phyloP scores from a whole-genome alignment of 768 basidiomycete genomes.

The Pisolithus tinctorius region DNA sequence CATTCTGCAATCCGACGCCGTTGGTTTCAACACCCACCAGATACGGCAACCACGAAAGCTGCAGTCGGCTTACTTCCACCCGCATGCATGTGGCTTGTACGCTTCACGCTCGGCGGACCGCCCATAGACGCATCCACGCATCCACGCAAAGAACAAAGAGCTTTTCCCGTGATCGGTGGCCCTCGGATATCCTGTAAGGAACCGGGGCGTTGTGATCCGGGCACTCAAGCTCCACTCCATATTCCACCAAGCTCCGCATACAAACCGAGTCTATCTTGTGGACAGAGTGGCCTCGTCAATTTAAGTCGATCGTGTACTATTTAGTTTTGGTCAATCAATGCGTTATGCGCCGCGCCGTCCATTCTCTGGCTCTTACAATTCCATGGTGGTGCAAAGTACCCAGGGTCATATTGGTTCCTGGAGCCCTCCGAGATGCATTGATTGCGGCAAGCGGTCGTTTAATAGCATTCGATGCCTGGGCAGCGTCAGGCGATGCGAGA shows the following conservation, averaged over 20 bases:
- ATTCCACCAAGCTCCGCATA: neutral
- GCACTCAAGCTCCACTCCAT: neutral
- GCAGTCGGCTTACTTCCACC: neutral
- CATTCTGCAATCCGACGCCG: neutral
- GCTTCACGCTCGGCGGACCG: neutral
- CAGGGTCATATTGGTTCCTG: neutral
- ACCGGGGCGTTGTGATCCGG: neutral
- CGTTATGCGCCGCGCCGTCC: neutral
- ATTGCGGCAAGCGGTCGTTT: neutral
- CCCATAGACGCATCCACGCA: neutral
- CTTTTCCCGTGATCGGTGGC: neutral
- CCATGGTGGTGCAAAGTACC: too few relatives aligned
- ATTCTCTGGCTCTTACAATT: neutral
- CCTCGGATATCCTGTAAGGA: neutral
- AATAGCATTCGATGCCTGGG: neutral
- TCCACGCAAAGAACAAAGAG: neutral
- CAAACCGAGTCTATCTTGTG: neutral
- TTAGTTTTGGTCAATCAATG: too few relatives aligned
- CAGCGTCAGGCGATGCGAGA: neutral
- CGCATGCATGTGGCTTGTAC: neutral
- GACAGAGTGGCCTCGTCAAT: too few relatives aligned
- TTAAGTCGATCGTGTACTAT: too few relatives aligned
- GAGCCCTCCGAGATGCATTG: neutral
- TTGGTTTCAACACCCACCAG: neutral
- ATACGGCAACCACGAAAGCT: neutral